Conservation (phyloP, 495 filamentous ascomycete species). For the Lineolata rhizophorae region DNA sequence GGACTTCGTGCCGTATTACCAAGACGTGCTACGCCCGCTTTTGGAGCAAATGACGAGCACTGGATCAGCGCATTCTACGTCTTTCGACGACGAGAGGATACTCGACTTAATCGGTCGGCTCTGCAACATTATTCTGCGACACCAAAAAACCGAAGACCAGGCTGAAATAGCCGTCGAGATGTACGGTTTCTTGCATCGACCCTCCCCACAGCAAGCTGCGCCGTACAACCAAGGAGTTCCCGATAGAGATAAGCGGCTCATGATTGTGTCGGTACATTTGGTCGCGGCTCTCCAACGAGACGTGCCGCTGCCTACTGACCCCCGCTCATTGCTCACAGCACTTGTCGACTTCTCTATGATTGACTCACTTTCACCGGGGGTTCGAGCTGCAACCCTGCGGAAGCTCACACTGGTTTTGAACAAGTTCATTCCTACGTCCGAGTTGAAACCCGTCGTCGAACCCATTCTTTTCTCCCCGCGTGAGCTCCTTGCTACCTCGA, state of each 20-base stretch:
- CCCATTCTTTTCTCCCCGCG: conserved; percentile 14
- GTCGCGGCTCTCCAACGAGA: conserved; percentile 33
- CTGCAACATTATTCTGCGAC: conserved; percentile 31
- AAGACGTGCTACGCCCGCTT: conserved; percentile 32
- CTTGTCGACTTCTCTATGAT: conserved; percentile 6
- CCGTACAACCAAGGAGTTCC: conserved; percentile 5
- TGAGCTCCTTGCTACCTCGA: conserved; percentile 7
- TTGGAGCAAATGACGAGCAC: conserved; percentile 5
- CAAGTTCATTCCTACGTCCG: conserved; percentile 35
- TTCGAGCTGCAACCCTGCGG: conserved; percentile 29
- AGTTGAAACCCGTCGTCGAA: conserved; percentile 15
- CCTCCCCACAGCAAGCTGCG: too few relatives aligned
- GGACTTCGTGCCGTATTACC: conserved; percentile 33
- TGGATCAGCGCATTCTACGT: too few relatives aligned
- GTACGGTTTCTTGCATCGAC: conserved; percentile 39
- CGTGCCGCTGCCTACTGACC: conserved; percentile 12
- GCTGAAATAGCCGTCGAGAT: conserved; percentile 28
- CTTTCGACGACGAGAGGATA: conserved; percentile 24
- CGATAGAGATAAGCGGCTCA: conserved; percentile 5
- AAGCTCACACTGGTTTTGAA: conserved; percentile 42
- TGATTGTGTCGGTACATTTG: conserved; percentile 39
- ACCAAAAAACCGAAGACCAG: neutral
- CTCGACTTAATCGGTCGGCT: conserved; percentile 33
- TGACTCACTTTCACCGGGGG: conserved; percentile 3
- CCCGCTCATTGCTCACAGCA: conserved; percentile 15